Evolutionary conservation across 306 rosid species (phyloP), one percentile per base, ranked within the genome.

Genomic region (Mucuna pruriens): DNA sequence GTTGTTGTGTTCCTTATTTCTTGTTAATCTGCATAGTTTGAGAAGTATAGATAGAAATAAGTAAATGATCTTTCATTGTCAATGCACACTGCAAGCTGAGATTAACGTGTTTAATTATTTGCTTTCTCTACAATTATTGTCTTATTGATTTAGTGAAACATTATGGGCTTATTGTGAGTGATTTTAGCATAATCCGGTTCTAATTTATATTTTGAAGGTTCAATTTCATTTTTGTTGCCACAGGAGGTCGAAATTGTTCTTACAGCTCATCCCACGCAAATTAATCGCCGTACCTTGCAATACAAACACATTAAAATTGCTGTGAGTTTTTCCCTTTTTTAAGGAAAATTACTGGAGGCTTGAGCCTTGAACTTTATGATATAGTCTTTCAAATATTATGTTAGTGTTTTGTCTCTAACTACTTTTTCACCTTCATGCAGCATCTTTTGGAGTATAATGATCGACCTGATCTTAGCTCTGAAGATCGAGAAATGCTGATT

Each of bases 201-300:
- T 26, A 10, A 26, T 66, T 62, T 48, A 26, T 78, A 67, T 44
- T 64, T 74, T 67, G 60, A 74, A 42, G 38, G 61, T 46, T 78
- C 51, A 26, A 36, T 31, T 64, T 65, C 42, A 3, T 51, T 60
- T 83, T 20, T 71, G 40, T 85, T 73, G 63, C 48, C 60, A 55
- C 89, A 94, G 98, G 97, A 25, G 87, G 97, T 92, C 67, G 98
- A 94, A 87, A 94, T 94, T 87, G 98, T 94, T 83, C 98, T 94
- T 62, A 94, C 98, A 12, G 98, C 98, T 78, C 98, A 94, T 90
- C 98, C 98, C 76, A 94, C 98, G 1, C 97, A 94, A 92, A 94
- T 94, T 40, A 94, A 92, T 89, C 97, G 97, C 9, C 97, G 98
- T n/a, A 94, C 98, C 49, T 86, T 94, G 73, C 98, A 94, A 71